A percentile compares a stretch with the other conserved stretches of the same genome.
Evolutionary conservation across 208 protist species (phyloP).

Genomic region (Wallacemonas collosoma): DNA sequence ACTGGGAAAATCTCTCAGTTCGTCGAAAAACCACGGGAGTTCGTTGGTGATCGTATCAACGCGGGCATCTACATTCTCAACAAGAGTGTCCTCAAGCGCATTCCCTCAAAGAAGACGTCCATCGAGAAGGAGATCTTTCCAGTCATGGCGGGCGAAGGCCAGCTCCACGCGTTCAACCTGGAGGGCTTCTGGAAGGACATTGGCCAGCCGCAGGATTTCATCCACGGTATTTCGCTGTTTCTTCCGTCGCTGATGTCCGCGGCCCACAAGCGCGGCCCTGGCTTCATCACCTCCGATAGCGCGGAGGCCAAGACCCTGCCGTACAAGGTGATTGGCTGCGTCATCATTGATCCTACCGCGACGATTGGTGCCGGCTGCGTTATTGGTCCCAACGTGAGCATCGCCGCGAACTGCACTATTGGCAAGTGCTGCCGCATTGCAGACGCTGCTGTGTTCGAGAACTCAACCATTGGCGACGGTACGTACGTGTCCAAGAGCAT

Average conservation of each 20-base stretch:
- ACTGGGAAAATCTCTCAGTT: slow-evolving; percentile 91
- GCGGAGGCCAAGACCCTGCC: slow-evolving; percentile 16
- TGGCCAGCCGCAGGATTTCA: slow-evolving; percentile 96
- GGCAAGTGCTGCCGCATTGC: slow-evolving; percentile 86
- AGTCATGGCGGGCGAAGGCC: slow-evolving; percentile 86
- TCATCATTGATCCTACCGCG: slow-evolving; percentile 90
- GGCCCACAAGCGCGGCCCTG: slow-evolving; percentile 12
- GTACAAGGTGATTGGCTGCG: slow-evolving; percentile 73
- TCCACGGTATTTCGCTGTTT: slow-evolving; percentile 88
- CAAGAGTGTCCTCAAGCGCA: slow-evolving; percentile 94
- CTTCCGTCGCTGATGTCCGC: slow-evolving; percentile 60
- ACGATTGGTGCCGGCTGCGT: slow-evolving; percentile 91
- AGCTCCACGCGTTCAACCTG: slow-evolving; percentile 96
- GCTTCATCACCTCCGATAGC: slow-evolving; percentile 39
- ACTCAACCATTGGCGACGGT: slow-evolving; percentile 77
- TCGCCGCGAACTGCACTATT: slow-evolving; percentile 94
- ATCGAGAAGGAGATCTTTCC: slow-evolving; percentile 98
- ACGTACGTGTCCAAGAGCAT: slow-evolving; percentile 91
- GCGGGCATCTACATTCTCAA: slow-evolving; percentile 98
- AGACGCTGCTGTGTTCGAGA: slow-evolving; percentile 88
- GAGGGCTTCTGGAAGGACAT: slow-evolving; percentile 99
- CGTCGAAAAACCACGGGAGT: slow-evolving; percentile 96
- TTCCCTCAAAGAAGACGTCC: slow-evolving; percentile 90
- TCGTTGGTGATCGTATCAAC: slow-evolving; percentile 98
- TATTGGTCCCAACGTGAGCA: slow-evolving; percentile 96